phyloP scores from a whole-genome alignment of 2,329 filamentous ascomycete species.

The Tolypocladium ovalisporum region DNA sequence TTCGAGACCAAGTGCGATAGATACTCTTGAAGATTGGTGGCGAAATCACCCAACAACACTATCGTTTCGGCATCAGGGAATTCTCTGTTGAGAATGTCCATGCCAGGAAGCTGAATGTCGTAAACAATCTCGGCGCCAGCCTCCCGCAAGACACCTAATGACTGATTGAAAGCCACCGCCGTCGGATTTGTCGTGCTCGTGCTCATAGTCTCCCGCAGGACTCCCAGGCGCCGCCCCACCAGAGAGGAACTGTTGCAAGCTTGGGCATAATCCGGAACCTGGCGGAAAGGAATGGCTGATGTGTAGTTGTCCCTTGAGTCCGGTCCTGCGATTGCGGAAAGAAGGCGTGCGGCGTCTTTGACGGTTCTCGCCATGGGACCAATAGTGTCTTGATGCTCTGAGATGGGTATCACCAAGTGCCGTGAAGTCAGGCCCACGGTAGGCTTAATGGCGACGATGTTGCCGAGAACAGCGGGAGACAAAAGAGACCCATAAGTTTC shows the following conservation, averaged over 20 bases:
- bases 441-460: constrained; percentile 57
- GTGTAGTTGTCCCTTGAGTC: constrained; percentile 53
- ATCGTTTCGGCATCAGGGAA: background rate
- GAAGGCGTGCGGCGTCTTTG: constrained; percentile 50
- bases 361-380: constrained; percentile 56
- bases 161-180: constrained; percentile 9
- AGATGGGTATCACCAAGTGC: constrained; percentile 54
- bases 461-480: constrained; percentile 39
- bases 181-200: background rate
- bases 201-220: background rate
- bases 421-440: constrained; percentile 54
- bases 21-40: constrained; percentile 13
- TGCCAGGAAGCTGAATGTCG: constrained; percentile 9
- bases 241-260: background rate
- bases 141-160: constrained; percentile 37
- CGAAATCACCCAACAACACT: constrained; percentile 45
- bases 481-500: constrained; percentile 53
- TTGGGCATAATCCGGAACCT: background rate
- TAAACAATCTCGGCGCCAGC: constrained; percentile 50
- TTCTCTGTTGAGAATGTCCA: constrained; percentile 23
- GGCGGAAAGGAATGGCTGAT: background rate
- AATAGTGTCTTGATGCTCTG: constrained; percentile 52
- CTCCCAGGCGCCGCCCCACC: background rate
- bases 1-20: background rate
- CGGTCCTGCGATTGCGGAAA: constrained; percentile 52